A percentile compares a stretch with the other conserved stretches of the same genome.
phyloP scores from a whole-genome alignment of 1,284 basidiomycete species.

The Pterulicium gracile region DNA sequence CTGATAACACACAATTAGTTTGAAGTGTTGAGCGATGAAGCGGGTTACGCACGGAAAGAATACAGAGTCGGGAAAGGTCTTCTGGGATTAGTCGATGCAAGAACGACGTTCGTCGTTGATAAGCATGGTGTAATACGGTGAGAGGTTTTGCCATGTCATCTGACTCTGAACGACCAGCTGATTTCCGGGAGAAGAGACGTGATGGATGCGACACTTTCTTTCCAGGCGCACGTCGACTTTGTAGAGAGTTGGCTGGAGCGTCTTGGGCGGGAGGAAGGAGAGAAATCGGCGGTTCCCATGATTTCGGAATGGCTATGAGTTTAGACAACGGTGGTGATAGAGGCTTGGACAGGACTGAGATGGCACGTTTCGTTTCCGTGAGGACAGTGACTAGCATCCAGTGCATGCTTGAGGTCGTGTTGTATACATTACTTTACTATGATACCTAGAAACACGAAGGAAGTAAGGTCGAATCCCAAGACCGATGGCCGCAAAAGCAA shows the following conservation, averaged over 20 bases:
- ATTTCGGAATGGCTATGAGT: no score
- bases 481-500: no score
- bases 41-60: conserved; percentile 48
- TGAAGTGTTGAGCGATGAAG: conserved; percentile 61
- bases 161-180: neutral
- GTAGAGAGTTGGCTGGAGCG: neutral
- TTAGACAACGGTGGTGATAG: no score
- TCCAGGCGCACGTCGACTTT: conserved; percentile 35
- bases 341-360: no score
- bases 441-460: no score
- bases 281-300: no score
- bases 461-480: no score
- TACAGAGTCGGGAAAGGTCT: conserved; percentile 57
- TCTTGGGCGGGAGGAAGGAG: no score
- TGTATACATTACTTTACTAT: no score
- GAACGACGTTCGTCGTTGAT: conserved; percentile 70
- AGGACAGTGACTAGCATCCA: no score
- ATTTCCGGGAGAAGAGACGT: conserved; percentile 32
- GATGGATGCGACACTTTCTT: conserved; percentile 47
- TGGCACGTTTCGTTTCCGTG: no score
- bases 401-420: no score
- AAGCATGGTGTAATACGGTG: conserved; percentile 54
- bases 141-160: conserved; percentile 12
- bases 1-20: conserved; percentile 31
- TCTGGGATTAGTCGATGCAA: conserved; percentile 52